These are phyloP conservation scores for Lepraria neglecta DNA, from an alignment of 495 filamentous ascomycete species.

Conservation along the genomic window DNA sequence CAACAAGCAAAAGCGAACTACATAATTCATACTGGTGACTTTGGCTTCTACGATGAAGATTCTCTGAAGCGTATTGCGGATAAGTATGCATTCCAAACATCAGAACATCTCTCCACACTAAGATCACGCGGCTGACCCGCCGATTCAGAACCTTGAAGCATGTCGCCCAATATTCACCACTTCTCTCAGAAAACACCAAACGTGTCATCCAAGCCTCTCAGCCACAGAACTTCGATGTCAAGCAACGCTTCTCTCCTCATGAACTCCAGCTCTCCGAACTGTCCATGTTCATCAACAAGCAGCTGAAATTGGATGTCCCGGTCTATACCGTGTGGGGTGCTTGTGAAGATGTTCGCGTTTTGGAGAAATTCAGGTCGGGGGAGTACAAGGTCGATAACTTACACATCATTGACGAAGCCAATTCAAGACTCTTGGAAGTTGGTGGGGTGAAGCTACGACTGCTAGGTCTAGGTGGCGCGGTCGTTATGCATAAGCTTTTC, in stretches of 20 bases:
- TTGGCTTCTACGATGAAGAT: slow-evolving; percentile 96
- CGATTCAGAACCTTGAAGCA: slow-evolving; percentile 82
- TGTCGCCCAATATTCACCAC: slow-evolving; percentile 95
- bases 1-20: slow-evolving; percentile 88
- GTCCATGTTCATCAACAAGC: slow-evolving; percentile 80
- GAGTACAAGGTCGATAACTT: slow-evolving; percentile 98
- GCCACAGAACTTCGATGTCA: slow-evolving; percentile 57
- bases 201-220: slow-evolving; percentile 67
- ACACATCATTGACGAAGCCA: slow-evolving; percentile 96
- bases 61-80: slow-evolving; percentile 97
- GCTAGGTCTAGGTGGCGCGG: slow-evolving; percentile 87
- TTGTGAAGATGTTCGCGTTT: slow-evolving; percentile 94
- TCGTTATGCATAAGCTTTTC: slow-evolving; percentile 99
- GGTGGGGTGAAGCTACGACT: slow-evolving; percentile 95
- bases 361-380: slow-evolving; percentile 96
- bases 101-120: slow-evolving; percentile 14
- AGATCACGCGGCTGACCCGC: slow-evolving; percentile 29
- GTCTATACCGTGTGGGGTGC: slow-evolving; percentile 99
- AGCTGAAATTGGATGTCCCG: slow-evolving; percentile 83
- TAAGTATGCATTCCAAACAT: slow-evolving; percentile 62
- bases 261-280: slow-evolving; percentile 94
- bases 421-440: slow-evolving; percentile 86
- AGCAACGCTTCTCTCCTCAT: slow-evolving; percentile 69
- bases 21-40: slow-evolving; percentile 97
- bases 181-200: slow-evolving; percentile 82